phyloP scores from a whole-genome alignment of 169 alveolate species.

The Cryptosporidium ubiquitum region DNA sequence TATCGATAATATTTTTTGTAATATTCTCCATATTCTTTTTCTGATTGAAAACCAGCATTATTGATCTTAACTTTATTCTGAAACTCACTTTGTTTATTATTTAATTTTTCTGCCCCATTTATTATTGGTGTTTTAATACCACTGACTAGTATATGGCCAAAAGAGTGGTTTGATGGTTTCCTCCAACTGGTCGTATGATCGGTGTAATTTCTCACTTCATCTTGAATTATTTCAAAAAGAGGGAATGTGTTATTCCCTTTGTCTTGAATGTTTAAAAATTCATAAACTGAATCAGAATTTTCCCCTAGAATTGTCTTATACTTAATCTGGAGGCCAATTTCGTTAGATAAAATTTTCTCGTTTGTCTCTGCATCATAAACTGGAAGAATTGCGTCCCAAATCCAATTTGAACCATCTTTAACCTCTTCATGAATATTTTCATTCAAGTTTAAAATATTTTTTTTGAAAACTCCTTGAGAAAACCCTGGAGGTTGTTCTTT shows the following conservation, averaged over 20 bases:
- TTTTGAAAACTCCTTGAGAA: conserved; percentile 14
- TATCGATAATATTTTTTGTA: not conserved
- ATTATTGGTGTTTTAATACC: not conserved
- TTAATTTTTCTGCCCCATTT: not conserved
- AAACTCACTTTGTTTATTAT: not conserved
- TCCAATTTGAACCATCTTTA: conserved; percentile 29
- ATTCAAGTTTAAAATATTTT: not conserved
- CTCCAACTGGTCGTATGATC: not conserved
- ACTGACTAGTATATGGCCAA: conserved; percentile 18
- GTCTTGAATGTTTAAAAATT: not conserved
- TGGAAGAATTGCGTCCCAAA: conserved; percentile 50
- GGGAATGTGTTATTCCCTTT: not conserved
- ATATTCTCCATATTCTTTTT: not conserved
- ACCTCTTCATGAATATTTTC: not conserved
- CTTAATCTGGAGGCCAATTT: conserved; percentile 3
- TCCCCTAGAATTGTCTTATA: conserved; percentile 2
- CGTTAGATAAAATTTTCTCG: conserved; percentile 6
- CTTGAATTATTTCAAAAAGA: not conserved
- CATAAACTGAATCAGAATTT: not conserved
- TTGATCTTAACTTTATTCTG: not conserved
- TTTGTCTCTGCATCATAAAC: conserved; percentile 31
- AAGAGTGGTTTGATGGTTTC: not conserved
- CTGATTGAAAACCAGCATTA: not conserved
- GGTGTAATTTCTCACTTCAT: not conserved
- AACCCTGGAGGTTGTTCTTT: not conserved